A percentile compares a stretch with the other conserved stretches of the same genome.
These are phyloP conservation scores for Eremochloa ophiuroides DNA, from an alignment of 176 grass and related monocot species.

Conservation along the genomic window DNA sequence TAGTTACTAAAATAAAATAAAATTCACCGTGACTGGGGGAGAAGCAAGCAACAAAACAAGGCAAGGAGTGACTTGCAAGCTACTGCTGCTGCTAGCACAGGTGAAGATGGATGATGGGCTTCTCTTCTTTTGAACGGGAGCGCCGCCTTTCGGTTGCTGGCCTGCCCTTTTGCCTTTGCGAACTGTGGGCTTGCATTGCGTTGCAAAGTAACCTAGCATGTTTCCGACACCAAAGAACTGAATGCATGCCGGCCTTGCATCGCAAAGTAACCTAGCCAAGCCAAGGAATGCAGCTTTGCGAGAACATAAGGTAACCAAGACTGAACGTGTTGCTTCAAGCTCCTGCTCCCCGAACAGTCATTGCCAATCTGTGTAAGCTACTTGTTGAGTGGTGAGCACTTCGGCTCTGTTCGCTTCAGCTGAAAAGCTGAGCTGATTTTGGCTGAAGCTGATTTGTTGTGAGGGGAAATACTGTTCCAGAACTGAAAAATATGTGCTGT, in stretches of 20 bases:
- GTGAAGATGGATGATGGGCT: neutral
- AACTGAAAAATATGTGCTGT: too few species aligned
- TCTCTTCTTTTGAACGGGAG: neutral
- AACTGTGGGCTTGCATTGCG: neutral
- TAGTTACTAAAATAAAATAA: neutral
- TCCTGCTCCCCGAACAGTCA: too few species aligned
- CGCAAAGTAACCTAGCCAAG: neutral
- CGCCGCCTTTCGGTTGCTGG: conserved; percentile 8
- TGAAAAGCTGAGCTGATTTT: too few species aligned
- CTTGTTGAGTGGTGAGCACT: too few species aligned
- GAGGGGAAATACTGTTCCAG: too few species aligned
- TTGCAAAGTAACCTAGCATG: neutral
- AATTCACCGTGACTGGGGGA: neutral
- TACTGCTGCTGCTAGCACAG: neutral
- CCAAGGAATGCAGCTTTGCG: too few species aligned
- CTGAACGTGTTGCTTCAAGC: too few species aligned
- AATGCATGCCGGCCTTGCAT: neutral
- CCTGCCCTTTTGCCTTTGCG: neutral
- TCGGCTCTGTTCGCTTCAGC: too few species aligned
- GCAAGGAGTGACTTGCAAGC: conserved; percentile 31
- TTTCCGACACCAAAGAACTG: conserved; percentile 7
- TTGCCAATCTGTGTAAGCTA: too few species aligned
- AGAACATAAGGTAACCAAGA: too few species aligned
- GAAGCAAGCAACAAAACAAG: neutral
- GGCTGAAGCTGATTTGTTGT: too few species aligned